Evolutionary conservation across 345 rosid genomes (phyloP).

Genomic region (Syzygium grande): DNA sequence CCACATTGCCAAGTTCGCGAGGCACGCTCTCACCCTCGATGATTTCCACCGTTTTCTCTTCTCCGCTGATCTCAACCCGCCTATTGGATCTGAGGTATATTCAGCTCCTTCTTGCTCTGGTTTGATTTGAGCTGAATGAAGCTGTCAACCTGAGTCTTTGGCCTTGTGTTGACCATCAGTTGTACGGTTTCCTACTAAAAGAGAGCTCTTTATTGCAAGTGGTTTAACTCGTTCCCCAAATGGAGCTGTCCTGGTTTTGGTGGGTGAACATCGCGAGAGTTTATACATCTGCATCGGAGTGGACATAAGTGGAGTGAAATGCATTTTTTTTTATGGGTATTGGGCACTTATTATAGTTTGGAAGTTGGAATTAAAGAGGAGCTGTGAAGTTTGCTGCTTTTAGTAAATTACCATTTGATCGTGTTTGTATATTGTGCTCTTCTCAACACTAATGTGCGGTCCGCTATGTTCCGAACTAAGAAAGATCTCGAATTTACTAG

Average conservation of each 20-base stretch:
- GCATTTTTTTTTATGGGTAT: not conserved
- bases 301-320: not conserved
- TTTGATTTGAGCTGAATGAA: not conserved
- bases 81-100: slow-evolving; percentile 34
- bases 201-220: not conserved
- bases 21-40: slow-evolving; percentile 57
- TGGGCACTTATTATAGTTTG: not conserved
- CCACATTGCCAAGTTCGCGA: slow-evolving; percentile 53
- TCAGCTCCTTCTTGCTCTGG: not conserved
- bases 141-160: not conserved
- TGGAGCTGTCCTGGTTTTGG: not conserved
- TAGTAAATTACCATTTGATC: not conserved
- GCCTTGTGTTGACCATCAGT: not conserved
- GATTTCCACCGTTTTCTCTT: slow-evolving; percentile 57
- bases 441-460: not conserved
- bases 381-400: not conserved
- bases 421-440: not conserved
- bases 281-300: not conserved
- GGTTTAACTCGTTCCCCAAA: not conserved
- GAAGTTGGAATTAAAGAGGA: not conserved
- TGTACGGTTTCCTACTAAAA: not conserved
- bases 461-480: not conserved
- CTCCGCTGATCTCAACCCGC: slow-evolving; percentile 58
- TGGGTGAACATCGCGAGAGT: not conserved
- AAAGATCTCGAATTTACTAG: not conserved